These are phyloP conservation scores for Globisporangium megalacanthum DNA, from an alignment of 352 stramenopile species.

Conservation along the genomic window DNA sequence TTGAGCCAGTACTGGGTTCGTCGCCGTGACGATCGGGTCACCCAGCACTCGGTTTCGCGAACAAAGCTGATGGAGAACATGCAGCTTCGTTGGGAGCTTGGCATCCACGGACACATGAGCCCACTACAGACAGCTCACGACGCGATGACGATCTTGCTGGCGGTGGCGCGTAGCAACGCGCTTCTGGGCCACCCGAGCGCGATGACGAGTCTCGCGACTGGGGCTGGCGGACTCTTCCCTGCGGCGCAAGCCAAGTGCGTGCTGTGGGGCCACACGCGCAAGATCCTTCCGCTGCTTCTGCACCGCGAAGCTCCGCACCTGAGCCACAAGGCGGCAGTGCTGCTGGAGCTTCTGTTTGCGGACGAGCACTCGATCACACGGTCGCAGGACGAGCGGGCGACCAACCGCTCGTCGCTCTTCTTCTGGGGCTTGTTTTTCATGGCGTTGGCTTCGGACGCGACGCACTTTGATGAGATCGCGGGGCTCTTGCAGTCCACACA, in stretches of 20 bases:
- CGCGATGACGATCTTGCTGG: slow-evolving; percentile 55
- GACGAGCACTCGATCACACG: slow-evolving; percentile 20
- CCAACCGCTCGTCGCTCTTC: slow-evolving; percentile 39
- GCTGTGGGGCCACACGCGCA: slow-evolving; percentile 39
- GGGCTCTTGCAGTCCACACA: slow-evolving; percentile 69
- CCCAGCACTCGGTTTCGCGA: slow-evolving; percentile 20
- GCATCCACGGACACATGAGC: slow-evolving; percentile 39
- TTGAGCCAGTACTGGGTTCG: slow-evolving; percentile 26
- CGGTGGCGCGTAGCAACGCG: slow-evolving; percentile 57
- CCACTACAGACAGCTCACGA: slow-evolving; percentile 63
- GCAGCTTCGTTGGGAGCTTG: slow-evolving; percentile 78
- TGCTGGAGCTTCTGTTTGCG: slow-evolving; percentile 66
- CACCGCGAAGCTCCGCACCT: slow-evolving; percentile 42
- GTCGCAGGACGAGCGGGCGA: slow-evolving; percentile 24
- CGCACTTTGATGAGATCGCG: slow-evolving; percentile 53
- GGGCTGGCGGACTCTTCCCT: slow-evolving; percentile 43
- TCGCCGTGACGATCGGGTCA: slow-evolving; percentile 29
- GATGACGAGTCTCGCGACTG: slow-evolving; percentile 6
- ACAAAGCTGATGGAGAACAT: slow-evolving; percentile 51
- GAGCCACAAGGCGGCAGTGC: slow-evolving; percentile 39
- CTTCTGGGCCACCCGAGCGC: slow-evolving; percentile 20
- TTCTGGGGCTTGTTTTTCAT: slow-evolving; percentile 75
- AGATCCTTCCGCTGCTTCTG: slow-evolving; percentile 51
- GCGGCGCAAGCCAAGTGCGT: slow-evolving; percentile 39
- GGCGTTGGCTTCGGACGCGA: slow-evolving; percentile 43